Percentiles rank a stretch among this genome's conserved stretches.
These are phyloP conservation scores for Alternaria sp. DNA, from an alignment of 2,329 filamentous ascomycete species.

Conservation along the genomic window DNA sequence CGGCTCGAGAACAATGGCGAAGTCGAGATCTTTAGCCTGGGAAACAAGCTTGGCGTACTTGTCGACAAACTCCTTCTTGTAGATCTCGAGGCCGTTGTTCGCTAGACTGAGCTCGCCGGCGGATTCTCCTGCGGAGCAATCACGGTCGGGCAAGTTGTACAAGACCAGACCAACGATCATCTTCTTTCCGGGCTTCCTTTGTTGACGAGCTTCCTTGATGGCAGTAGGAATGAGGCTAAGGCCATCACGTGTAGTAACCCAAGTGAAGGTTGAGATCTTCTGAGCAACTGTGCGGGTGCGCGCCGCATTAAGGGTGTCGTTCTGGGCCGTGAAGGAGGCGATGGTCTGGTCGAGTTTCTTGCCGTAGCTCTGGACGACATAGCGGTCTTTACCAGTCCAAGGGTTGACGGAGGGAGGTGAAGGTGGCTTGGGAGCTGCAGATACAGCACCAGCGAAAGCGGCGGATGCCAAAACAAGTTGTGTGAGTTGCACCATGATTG, in stretches of 20 bases:
- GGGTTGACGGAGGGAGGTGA: conserved; percentile 27
- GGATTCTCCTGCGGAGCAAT: conserved; percentile 81
- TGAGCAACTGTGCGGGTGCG: conserved; percentile 38
- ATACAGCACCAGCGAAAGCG: conserved; percentile 25
- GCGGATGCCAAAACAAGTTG: conserved; percentile 33
- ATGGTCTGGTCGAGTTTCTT: conserved; percentile 41
- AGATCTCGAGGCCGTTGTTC: conserved; percentile 32
- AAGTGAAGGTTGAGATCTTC: conserved; percentile 39
- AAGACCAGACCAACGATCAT: conserved; percentile 66
- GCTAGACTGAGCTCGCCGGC: conserved; percentile 80
- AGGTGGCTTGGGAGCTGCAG: conserved; percentile 25
- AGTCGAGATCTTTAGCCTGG: conserved; percentile 36
- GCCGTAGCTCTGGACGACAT: conserved; percentile 32
- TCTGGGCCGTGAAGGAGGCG: conserved; percentile 30
- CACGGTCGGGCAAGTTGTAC: conserved; percentile 92
- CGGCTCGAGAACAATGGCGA: conserved; percentile 41
- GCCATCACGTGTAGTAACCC: conserved; percentile 33
- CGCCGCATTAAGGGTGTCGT: conserved; percentile 37
- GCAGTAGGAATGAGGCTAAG: conserved; percentile 29
- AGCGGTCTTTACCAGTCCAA: conserved; percentile 34
- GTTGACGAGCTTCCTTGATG: conserved; percentile 33
- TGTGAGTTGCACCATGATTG: conserved; percentile 37
- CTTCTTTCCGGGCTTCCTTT: conserved; percentile 26
- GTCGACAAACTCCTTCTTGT: conserved; percentile 43
- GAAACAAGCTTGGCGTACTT: conserved; percentile 34